These are phyloP conservation scores for Pachysolen tannophilus DNA, from an alignment of 805 yeast species.

Conservation along the genomic window DNA sequence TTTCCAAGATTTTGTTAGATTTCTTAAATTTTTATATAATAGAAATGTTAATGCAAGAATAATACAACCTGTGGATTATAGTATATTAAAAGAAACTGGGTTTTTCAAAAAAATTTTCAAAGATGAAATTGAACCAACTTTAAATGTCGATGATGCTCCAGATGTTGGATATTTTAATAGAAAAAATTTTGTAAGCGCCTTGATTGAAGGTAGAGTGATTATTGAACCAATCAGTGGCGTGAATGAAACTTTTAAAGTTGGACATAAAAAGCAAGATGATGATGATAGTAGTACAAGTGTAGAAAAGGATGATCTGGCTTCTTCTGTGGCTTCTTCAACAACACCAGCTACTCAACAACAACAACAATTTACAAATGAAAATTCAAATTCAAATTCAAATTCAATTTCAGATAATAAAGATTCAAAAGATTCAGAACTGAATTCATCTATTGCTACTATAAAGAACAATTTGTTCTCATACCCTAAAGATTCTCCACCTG, in stretches of 20 bases:
- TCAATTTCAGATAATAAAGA: neutral
- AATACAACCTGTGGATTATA: slow-evolving; percentile 10
- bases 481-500: slow-evolving; percentile 49
- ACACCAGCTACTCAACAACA: slow-evolving; percentile 20
- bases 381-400: slow-evolving; percentile 10
- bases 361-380: no score
- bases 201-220: slow-evolving; percentile 73
- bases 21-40: slow-evolving; percentile 18
- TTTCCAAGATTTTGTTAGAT: slow-evolving; percentile 36
- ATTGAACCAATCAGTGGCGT: slow-evolving; percentile 84
- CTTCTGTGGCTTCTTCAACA: no score
- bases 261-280: slow-evolving; percentile 11
- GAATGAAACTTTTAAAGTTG: slow-evolving; percentile 60
- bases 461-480: slow-evolving; percentile 32
- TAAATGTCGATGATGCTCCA: slow-evolving; percentile 56
- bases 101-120: slow-evolving; percentile 56
- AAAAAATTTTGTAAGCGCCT: slow-evolving; percentile 51
- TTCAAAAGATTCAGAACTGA: no score
- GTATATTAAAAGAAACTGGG: slow-evolving; percentile 37
- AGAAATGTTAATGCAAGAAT: slow-evolving; percentile 4
- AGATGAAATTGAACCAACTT: slow-evolving; percentile 76
- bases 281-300: slow-evolving; percentile 9
- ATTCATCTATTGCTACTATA: no score
- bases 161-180: slow-evolving; percentile 56
- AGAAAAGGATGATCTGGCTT: slow-evolving; percentile 12